Base-by-base conservation (phyloP, 2,329 filamentous ascomycete species). In the Alternaria atra region DNA sequence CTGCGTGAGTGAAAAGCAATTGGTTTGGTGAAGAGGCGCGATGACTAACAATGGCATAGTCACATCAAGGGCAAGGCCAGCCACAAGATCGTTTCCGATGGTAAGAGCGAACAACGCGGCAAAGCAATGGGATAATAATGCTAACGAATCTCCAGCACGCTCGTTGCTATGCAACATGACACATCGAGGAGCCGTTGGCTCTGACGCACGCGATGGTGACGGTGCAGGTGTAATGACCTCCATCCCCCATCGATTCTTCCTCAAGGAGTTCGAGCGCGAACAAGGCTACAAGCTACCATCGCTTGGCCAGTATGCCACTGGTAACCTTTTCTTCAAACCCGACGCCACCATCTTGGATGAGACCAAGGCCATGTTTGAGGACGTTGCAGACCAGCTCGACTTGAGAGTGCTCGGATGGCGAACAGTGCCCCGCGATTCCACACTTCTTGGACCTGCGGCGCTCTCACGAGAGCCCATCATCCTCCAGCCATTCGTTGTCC, bases 151-250 rank as follows among this genome's bases (percentile, higher is more conserved):
- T 62, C 44, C 73, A 95, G 92, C 94, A 70, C 91, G 92, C 69
- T 97, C 94, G 82, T 86, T 99, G 64, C 89, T 99, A 66, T 99
- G 95, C 87, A 98, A 99, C 87, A 99, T 99, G 95, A 98, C 95
- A 86, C 95, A 99, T 85, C 91, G 95, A 80, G 95, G 95, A 85
- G 95, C 95, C 67, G 94, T 98, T 73, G 95, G 95, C 72, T 98
- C 95, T 63, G 95, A 99, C 85, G 93, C 93, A 77, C 91, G 95
- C 85, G 95, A 99, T 79, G 95, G 95, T 79, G 95, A 99, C 80
- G 95, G 95, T 80, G 95, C 95, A 74, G 95, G 95, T 87, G 94
- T 98, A 77, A 99, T 99, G 95, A 98, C 94, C 70, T 97, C 94
- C 62, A 97, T 99, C 75, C 95, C 95, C 61, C 94, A 98, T 85